Percentiles rank a stretch among this genome's conserved stretches.
phyloP scores from a whole-genome alignment of 305 asterid species.

The Fraxinus floribunda region DNA sequence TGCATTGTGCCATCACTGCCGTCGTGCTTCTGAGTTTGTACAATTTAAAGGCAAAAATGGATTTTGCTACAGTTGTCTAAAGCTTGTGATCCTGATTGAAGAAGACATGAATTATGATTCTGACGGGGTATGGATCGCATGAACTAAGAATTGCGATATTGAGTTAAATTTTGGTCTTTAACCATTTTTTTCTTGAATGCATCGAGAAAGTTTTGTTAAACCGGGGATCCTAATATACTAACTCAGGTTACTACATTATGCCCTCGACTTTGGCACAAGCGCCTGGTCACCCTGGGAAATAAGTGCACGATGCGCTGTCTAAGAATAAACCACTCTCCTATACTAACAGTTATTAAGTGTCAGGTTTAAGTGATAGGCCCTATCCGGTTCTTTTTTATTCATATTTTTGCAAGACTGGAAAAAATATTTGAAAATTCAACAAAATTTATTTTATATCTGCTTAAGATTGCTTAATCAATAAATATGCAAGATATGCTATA shows the following conservation, averaged over 20 bases:
- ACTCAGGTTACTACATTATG: neutral
- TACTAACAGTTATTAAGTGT: neutral
- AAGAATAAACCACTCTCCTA: neutral
- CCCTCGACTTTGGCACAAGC: neutral
- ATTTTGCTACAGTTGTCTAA: slow-evolving; percentile 64
- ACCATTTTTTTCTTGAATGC: neutral
- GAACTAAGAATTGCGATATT: slow-evolving; percentile 5
- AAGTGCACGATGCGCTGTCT: neutral
- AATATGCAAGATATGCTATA: neutral
- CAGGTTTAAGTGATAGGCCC: neutral
- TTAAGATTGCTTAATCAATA: neutral
- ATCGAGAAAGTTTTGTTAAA: neutral
- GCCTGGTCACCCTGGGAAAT: slow-evolving; percentile 4
- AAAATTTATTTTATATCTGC: neutral
- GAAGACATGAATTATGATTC: slow-evolving; percentile 52
- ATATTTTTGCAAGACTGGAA: neutral
- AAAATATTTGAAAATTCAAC: neutral
- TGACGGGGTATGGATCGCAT: slow-evolving; percentile 68
- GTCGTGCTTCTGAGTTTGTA: slow-evolving; percentile 29
- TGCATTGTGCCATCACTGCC: slow-evolving; percentile 63
- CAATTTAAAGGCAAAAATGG: slow-evolving; percentile 60
- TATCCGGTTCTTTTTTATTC: neutral
- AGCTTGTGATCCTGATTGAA: slow-evolving; percentile 69
- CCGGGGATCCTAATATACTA: neutral
- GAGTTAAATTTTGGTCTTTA: slow-evolving; percentile 5